phyloP scores from a whole-genome alignment of 768 basidiomycete species.

The Amylocystis lapponica region DNA sequence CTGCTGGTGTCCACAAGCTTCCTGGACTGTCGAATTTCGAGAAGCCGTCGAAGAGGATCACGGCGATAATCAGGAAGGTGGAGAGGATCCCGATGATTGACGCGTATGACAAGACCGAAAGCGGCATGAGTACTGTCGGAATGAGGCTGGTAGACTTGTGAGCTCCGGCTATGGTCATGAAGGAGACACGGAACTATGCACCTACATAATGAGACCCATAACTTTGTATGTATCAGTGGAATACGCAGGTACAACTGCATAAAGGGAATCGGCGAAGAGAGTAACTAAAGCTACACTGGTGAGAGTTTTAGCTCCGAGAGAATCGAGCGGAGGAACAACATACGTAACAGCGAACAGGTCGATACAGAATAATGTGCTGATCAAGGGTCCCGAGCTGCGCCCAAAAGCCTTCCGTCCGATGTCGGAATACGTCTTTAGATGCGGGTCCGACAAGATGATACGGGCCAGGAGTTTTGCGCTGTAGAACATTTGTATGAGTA shows the following conservation, averaged over 20 bases:
- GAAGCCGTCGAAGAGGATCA: constrained; percentile 80
- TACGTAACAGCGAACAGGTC: constrained; percentile 84
- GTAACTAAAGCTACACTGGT: constrained; percentile 81
- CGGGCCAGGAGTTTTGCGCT: constrained; percentile 85
- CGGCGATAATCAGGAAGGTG: constrained; percentile 64
- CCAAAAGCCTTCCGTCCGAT: constrained; percentile 90
- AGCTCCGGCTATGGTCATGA: neutral
- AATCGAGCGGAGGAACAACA: constrained; percentile 9
- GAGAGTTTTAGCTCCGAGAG: neutral
- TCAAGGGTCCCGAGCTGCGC: constrained; percentile 53
- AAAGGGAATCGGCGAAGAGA: constrained; percentile 81
- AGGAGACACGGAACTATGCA: neutral
- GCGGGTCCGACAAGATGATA: constrained; percentile 65
- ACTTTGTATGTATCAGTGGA: constrained; percentile 72
- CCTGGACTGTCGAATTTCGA: constrained; percentile 70
- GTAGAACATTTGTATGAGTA: constrained; percentile 7
- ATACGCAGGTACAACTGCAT: constrained; percentile 62
- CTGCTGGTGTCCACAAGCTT: constrained; percentile 69
- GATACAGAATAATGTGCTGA: constrained; percentile 74
- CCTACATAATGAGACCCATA: constrained; percentile 65
- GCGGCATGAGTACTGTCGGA: constrained; percentile 81
- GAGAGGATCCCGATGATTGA: constrained; percentile 84
- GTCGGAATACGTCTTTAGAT: constrained; percentile 79
- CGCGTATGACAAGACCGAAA: constrained; percentile 82
- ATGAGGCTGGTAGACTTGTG: constrained; percentile 48